Evolutionary conservation across 1,284 basidiomycete species (phyloP).

Genomic region (Peniophora sp.): DNA sequence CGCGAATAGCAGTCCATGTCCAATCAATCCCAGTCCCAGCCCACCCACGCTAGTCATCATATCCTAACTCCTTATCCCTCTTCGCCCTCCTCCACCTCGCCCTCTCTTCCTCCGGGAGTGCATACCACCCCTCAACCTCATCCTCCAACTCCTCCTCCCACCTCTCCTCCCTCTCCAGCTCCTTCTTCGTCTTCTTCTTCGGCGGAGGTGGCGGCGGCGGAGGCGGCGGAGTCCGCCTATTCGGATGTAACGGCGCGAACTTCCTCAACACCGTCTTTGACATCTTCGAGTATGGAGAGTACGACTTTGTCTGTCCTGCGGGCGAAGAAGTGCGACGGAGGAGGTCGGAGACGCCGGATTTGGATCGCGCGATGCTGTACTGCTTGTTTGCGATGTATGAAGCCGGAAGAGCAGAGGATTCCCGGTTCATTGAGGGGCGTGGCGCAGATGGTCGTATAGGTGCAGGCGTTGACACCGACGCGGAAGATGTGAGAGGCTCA

Average conservation of each 20-base stretch:
- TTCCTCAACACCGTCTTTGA: constrained; percentile 51
- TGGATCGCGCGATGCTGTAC: constrained; percentile 13
- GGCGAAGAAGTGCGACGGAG: constrained; percentile 62
- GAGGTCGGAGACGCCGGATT: constrained; percentile 61
- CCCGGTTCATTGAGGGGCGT: too few relatives aligned
- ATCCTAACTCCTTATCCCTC: constrained; percentile 53
- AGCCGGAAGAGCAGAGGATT: too few relatives aligned
- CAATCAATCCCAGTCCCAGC: background rate
- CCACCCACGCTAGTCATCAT: constrained; percentile 29
- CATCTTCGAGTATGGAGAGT: constrained; percentile 59
- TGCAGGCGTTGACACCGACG: background rate
- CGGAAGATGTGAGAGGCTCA: background rate
- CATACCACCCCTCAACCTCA: constrained; percentile 64
- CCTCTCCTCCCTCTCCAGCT: constrained; percentile 62
- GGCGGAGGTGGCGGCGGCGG: constrained; percentile 57
- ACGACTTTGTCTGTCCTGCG: constrained; percentile 32
- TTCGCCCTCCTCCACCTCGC: constrained; percentile 51
- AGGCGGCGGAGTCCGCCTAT: constrained; percentile 60
- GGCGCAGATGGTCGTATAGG: too few relatives aligned
- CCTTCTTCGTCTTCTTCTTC: constrained; percentile 69
- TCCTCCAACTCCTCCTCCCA: constrained; percentile 75
- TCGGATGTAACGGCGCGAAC: constrained; percentile 68
- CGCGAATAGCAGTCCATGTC: background rate
- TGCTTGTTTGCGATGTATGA: background rate
- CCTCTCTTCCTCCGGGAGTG: constrained; percentile 56